These are phyloP conservation scores for Porcisia hertigi DNA, from an alignment of 208 protist genomes.

Conservation along the genomic window DNA sequence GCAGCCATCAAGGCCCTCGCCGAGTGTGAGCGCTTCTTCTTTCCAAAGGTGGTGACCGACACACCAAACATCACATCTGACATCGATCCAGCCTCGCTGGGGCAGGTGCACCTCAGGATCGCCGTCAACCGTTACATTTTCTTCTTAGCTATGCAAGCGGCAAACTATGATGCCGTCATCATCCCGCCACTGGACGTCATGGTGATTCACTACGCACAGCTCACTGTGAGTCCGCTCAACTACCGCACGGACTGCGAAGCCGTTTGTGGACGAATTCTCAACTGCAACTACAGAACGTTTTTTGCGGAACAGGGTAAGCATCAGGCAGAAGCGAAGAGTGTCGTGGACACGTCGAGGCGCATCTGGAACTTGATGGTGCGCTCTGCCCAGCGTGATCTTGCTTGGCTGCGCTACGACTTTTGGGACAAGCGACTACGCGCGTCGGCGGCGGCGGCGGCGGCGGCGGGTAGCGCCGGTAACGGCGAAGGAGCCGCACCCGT, in stretches of 20 bases:
- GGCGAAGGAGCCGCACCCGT: not conserved
- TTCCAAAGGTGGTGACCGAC: slow-evolving; percentile 28
- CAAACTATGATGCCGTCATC: slow-evolving; percentile 87
- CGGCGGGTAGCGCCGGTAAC: not conserved
- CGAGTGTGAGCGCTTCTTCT: slow-evolving; percentile 68
- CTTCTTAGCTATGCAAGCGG: slow-evolving; percentile 87
- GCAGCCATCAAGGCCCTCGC: slow-evolving; percentile 62
- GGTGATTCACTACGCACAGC: slow-evolving; percentile 83
- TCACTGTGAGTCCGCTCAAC: slow-evolving; percentile 60
- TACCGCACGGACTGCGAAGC: slow-evolving; percentile 88
- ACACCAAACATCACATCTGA: slow-evolving; percentile 2
- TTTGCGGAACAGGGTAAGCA: slow-evolving; percentile 63
- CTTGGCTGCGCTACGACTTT: slow-evolving; percentile 88
- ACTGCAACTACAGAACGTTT: slow-evolving; percentile 88
- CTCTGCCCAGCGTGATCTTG: slow-evolving; percentile 68
- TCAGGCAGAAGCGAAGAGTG: slow-evolving; percentile 54
- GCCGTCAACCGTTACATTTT: slow-evolving; percentile 87
- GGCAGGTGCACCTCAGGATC: slow-evolving; percentile 55
- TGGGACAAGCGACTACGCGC: slow-evolving; percentile 60
- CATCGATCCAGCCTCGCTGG: slow-evolving; percentile 15
- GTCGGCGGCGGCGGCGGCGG: not conserved
- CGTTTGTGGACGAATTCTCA: slow-evolving; percentile 78
- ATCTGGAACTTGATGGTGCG: slow-evolving; percentile 91
- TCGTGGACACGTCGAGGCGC: slow-evolving; percentile 58
- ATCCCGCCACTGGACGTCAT: slow-evolving; percentile 90